Base-by-base conservation (phyloP, 441 rosid genomes). In the Gossypium aridum region DNA sequence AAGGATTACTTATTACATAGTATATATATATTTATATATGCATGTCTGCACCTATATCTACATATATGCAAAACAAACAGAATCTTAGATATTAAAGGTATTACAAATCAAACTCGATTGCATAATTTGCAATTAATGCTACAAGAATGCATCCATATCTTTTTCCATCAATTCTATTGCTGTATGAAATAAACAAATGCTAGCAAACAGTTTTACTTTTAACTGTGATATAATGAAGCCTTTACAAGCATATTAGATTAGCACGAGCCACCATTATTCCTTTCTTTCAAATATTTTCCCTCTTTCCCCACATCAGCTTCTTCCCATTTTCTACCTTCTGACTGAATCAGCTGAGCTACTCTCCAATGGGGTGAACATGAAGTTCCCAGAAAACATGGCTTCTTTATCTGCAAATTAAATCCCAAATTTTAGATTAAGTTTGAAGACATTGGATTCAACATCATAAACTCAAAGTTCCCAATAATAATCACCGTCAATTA, bases 321-420 rank as follows among this genome's bases (percentile, higher is more conserved):
- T 17, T 53, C 73, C 49, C 16, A 28, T 20, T 13, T 13, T 64
- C 25, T 53, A 83, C 67, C 64, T 79, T 81, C 80, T 82, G 49
- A 47, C 34, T 4, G 84, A n/a, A 53, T 69, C 74, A 26, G 82
- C 22, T 64, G 76, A 76, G 43, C 74, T 55, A 54, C 71, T 77
- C 76, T 87, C 86, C 87, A 93, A 81, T 26, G 92, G 71, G 68
- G 90, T 91, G 88, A 89, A 96, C 83, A 79, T 78, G 87, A 96
- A 92, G 83, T 95, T 93, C 74, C 97, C 98, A 22, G 97, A 91
- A 78, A 85, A 90, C 83, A 95, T 87, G 69, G 93, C 88, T 76
- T 90, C 95, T 85, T 89, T 93, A 79, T 90, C 98, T 96, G 95
- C 87, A 25, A 76, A 86, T 34, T 45, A 71, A 75, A 70, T 64